Conservation (phyloP, 116 monocot genomes). For the Iris pallida region DNA sequence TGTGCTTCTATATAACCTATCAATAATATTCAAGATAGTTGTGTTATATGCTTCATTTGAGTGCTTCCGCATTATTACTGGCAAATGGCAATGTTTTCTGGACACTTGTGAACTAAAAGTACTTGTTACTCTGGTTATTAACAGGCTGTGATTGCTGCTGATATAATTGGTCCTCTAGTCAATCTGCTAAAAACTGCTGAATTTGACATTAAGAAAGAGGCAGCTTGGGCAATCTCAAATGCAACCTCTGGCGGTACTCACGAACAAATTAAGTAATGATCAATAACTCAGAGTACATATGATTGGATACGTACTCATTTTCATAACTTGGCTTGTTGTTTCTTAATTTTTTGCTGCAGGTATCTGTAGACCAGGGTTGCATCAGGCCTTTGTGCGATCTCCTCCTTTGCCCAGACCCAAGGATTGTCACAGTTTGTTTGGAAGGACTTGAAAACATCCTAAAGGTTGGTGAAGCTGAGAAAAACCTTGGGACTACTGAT, state of each 20-base stretch:
- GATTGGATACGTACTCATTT: background rate
- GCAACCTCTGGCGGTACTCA: constrained; percentile 91
- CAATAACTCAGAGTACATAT: background rate
- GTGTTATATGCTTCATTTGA: too few species aligned
- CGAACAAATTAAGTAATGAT: constrained; percentile 72
- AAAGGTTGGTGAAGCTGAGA: constrained; percentile 75
- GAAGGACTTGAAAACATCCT: constrained; percentile 92
- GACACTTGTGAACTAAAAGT: too few species aligned
- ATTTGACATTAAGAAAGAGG: constrained; percentile 90
- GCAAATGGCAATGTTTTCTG: too few species aligned
- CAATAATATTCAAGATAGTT: too few species aligned
- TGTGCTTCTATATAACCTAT: too few species aligned
- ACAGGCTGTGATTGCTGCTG: constrained; percentile 84
- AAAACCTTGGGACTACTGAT: constrained; percentile 44
- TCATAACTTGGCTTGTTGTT: background rate
- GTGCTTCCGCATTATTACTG: too few species aligned
- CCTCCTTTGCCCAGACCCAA: constrained; percentile 78
- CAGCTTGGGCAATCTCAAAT: constrained; percentile 95
- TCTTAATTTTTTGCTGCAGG: constrained; percentile 19
- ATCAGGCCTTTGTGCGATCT: constrained; percentile 88
- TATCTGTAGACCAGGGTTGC: constrained; percentile 74
- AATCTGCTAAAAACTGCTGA: constrained; percentile 70
- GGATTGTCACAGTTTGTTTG: constrained; percentile 77
- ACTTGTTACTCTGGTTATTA: background rate
- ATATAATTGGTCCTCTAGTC: constrained; percentile 68